Evolutionary conservation across 108 stramenopile genomes (phyloP).

Genomic region (Licmophora abbreviata): DNA sequence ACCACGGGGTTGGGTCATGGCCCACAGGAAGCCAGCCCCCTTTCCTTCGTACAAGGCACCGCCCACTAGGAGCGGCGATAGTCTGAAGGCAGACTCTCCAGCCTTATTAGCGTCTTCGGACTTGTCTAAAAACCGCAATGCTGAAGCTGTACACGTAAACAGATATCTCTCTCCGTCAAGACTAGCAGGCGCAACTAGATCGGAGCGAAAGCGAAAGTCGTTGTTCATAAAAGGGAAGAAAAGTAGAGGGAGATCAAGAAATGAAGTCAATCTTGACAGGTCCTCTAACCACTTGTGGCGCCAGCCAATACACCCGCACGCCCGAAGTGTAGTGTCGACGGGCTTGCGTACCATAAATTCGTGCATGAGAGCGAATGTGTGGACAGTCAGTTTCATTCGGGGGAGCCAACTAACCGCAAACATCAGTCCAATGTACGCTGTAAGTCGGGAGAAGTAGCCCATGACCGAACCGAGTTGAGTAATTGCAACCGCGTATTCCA

Average conservation of each 20-base stretch:
- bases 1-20: slow-evolving; percentile 68
- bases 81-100: too few species aligned
- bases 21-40: slow-evolving; percentile 58
- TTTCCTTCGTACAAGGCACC: slow-evolving; percentile 28
- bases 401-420: slow-evolving; percentile 52
- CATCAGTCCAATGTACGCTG: slow-evolving; percentile 51
- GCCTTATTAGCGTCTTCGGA: neutral
- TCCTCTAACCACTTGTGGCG: slow-evolving; percentile 10
- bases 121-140: slow-evolving; percentile 47
- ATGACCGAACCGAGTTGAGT: slow-evolving; percentile 59
- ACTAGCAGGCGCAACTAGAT: slow-evolving; percentile 42
- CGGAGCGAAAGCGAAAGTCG: slow-evolving; percentile 62
- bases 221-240: slow-evolving; percentile 79
- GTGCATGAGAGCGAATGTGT: slow-evolving; percentile 40
- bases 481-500: slow-evolving; percentile 56
- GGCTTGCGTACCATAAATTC: slow-evolving; percentile 31
- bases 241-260: slow-evolving; percentile 74
- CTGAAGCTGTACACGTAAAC: slow-evolving; percentile 63
- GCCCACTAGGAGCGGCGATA: slow-evolving; percentile 21
- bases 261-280: slow-evolving; percentile 27
- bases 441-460: slow-evolving; percentile 53
- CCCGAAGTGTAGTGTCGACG: slow-evolving; percentile 21
- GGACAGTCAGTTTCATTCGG: slow-evolving; percentile 16
- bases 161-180: slow-evolving; percentile 77
- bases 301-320: slow-evolving; percentile 19